Conservation (phyloP, 371 early-diverging fungal genomes). For the Conidiobolus coronatus region DNA sequence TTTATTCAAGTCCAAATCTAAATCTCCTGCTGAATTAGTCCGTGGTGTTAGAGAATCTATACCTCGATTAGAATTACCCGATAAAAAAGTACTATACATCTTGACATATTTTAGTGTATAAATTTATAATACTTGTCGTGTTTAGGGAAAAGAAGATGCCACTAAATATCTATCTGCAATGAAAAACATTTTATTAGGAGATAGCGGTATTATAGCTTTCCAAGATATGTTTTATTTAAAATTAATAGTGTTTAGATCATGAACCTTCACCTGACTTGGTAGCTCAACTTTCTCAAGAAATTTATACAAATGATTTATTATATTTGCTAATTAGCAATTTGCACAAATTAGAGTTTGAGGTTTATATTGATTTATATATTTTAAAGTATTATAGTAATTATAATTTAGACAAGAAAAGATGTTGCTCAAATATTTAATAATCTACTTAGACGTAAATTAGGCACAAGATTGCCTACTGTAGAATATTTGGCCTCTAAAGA, state of each 20-base stretch:
- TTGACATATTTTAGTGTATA: background rate
- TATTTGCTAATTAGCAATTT: conserved; percentile 66
- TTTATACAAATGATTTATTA: conserved; percentile 72
- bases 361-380: conserved; percentile 5
- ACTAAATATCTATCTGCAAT: conserved; percentile 74
- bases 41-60: conserved; percentile 63
- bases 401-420: conserved; percentile 77
- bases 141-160: conserved; percentile 82
- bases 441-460: conserved; percentile 80
- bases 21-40: conserved; percentile 75
- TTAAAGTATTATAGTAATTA: background rate
- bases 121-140: conserved; percentile 5
- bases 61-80: conserved; percentile 34
- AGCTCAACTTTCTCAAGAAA: conserved; percentile 82
- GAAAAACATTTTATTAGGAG: conserved; percentile 82
- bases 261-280: conserved; percentile 82
- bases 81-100: conserved; percentile 26
- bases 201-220: conserved; percentile 33
- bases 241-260: conserved; percentile 28
- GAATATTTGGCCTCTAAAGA: conserved; percentile 73
- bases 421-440: conserved; percentile 92
- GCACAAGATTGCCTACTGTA: conserved; percentile 82
- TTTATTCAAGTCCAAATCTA: conserved; percentile 69
- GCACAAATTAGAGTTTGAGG: conserved; percentile 82
- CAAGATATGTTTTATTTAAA: background rate